Base-by-base conservation (phyloP, 2,329 filamentous ascomycete genomes). In the Penicillium glabrum region DNA sequence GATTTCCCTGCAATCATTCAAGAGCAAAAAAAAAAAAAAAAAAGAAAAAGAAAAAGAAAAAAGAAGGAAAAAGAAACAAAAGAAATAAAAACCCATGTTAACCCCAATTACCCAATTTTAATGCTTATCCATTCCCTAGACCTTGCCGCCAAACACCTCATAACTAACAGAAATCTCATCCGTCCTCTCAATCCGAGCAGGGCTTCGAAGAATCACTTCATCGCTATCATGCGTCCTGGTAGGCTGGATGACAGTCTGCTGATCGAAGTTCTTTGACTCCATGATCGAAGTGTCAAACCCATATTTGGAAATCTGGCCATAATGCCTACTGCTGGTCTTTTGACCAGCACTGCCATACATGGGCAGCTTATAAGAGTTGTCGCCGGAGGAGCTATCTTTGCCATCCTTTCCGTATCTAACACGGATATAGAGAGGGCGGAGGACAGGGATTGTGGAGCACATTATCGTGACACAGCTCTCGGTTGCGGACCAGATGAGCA, bases 401-500 rank as follows among this genome's bases (percentile, higher is more conserved):
- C 59, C 52, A 29, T 64, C 57, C 10, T 57, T 57, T 3, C 61
- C 61, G 51, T 66, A 63, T 21, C 49, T 52, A 33, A 60, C 6
- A 44, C 53, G 60, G 11, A 60, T 27, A 41, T 64, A 66, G 6
- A 66, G 60, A 44, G 63, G 63, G 16, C 63, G 61, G 4, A 66
- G 58, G 16, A 66, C 61, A 31, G 63, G 61, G 24, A 66, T 66
- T 5, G 61, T 55, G 6, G 63, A 64, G 47, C 63, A 66, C 61
- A 66, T 64, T 19, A 66, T 63, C 3, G 63, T 66, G 2, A 59
- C 60, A 45, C 51, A 56, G 37, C 60, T 64, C 58, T 66, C 63
- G 24, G 61, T 62, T n/a, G 61, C 60, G 16, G 63, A 66, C 63
- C 63, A 66, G 43, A 66, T 61, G 47, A 66, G 61, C 63, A 66